phyloP scores from a whole-genome alignment of 768 basidiomycete genomes.

The Mycena galopus region DNA sequence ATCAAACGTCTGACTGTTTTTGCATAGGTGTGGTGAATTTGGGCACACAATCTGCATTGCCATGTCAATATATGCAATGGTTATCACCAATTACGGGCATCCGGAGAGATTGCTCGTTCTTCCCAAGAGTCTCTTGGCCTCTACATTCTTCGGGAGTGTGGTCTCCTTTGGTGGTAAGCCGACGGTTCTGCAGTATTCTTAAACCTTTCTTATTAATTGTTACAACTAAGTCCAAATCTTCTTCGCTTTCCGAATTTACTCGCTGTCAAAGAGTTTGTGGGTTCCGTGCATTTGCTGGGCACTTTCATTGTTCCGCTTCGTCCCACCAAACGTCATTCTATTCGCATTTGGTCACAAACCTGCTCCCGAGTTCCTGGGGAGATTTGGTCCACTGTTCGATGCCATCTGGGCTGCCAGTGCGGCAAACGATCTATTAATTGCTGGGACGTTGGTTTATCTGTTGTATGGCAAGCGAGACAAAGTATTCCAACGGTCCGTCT shows the following conservation, averaged over 20 bases:
- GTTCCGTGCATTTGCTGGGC: no score
- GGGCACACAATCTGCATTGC: conserved; percentile 16
- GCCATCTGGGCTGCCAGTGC: conserved; percentile 10
- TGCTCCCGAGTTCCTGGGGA: background rate
- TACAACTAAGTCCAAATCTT: conserved; percentile 11
- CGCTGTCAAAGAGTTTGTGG: background rate
- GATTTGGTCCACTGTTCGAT: background rate
- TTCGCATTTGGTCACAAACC: background rate
- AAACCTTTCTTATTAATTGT: no score
- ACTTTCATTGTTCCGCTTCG: conserved; percentile 8
- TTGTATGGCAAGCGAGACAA: background rate
- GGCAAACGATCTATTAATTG: conserved; percentile 16
- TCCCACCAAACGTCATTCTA: background rate
- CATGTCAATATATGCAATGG: background rate
- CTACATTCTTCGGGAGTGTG: background rate
- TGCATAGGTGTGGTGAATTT: conserved; percentile 1
- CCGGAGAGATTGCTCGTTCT: background rate
- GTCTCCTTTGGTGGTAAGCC: conserved; percentile 1
- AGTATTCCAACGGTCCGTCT: background rate
- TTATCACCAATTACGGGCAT: conserved; percentile 8
- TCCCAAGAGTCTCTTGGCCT: background rate
- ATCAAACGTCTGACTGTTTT: background rate
- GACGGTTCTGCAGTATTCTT: background rate
- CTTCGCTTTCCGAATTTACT: conserved; percentile 15
- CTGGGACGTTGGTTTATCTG: conserved; percentile 3